These are phyloP conservation scores for Hypoxylon sp. DNA, from an alignment of 2,329 filamentous ascomycete species.

Conservation along the genomic window DNA sequence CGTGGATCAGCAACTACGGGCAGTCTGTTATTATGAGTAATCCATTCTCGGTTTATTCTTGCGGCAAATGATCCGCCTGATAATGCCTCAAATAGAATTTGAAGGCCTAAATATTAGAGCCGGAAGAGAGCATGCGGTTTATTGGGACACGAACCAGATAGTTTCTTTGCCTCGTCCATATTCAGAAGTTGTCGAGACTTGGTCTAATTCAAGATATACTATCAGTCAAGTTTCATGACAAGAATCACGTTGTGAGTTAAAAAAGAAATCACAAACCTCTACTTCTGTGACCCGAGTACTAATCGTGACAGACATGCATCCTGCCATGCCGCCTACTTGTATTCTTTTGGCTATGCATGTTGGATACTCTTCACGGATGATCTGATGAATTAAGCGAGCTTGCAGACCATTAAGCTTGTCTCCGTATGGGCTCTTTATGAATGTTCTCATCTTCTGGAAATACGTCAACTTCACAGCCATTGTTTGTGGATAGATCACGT, in stretches of 20 bases:
- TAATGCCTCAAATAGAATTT: constrained; percentile 56
- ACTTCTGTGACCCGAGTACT: background rate
- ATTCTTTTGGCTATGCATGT: constrained; percentile 29
- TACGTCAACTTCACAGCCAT: constrained; percentile 16
- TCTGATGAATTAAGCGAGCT: constrained; percentile 48
- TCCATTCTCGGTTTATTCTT: constrained; percentile 33
- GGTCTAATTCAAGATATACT: constrained; percentile 4
- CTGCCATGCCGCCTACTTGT: constrained; percentile 28
- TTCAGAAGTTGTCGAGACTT: background rate
- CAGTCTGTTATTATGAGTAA: constrained; percentile 3
- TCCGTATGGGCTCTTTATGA: constrained; percentile 45
- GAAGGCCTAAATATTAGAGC: constrained; percentile 44
- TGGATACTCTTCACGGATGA: constrained; percentile 47
- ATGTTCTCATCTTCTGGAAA: constrained; percentile 26
- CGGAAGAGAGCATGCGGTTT: background rate
- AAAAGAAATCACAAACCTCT: constrained; percentile 21
- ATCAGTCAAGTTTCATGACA: background rate
- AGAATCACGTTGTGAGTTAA: background rate
- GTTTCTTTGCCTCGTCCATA: constrained; percentile 7
- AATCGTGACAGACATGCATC: constrained; percentile 34
- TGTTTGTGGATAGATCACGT: background rate
- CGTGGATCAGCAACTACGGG: background rate
- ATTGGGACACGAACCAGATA: constrained; percentile 29
- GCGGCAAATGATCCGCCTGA: constrained; percentile 51
- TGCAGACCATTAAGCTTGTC: constrained; percentile 51